phyloP scores from a whole-genome alignment of 495 filamentous ascomycete genomes.

The Penicillium mononematosum region DNA sequence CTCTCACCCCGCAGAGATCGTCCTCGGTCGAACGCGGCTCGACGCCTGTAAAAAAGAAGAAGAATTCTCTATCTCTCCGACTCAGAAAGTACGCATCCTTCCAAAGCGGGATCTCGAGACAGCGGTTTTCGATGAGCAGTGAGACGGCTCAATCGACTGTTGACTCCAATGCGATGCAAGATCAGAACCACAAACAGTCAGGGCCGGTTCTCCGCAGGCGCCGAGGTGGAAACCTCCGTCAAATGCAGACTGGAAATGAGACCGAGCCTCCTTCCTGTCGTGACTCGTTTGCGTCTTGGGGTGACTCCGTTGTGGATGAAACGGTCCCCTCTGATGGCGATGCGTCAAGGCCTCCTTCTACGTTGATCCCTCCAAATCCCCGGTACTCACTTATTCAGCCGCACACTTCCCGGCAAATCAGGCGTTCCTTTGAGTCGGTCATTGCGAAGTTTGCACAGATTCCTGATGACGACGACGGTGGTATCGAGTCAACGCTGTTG shows the following conservation, averaged over 20 bases:
- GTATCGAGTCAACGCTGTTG: slow-evolving; percentile 83
- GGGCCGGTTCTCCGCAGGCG: slow-evolving; percentile 70
- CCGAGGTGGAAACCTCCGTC: slow-evolving; percentile 86
- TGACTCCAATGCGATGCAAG: slow-evolving; percentile 35
- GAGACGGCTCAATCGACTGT: slow-evolving; percentile 56
- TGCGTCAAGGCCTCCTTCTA: slow-evolving; percentile 33
- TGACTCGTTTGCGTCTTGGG: slow-evolving; percentile 67
- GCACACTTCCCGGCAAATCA: slow-evolving; percentile 71
- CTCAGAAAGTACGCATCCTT: slow-evolving; percentile 69
- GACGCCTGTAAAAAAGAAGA: slow-evolving; percentile 25
- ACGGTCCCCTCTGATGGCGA: slow-evolving; percentile 24
- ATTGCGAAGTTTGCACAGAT: slow-evolving; percentile 85
- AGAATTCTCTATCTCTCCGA: slow-evolving; percentile 36
- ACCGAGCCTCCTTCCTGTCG: slow-evolving; percentile 60
- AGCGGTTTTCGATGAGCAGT: slow-evolving; percentile 57
- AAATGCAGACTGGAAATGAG: slow-evolving; percentile 71
- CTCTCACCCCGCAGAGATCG: slow-evolving; percentile 30
- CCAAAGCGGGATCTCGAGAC: slow-evolving; percentile 65
- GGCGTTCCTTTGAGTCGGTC: slow-evolving; percentile 86
- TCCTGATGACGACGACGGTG: slow-evolving; percentile 91
- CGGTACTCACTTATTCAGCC: slow-evolving; percentile 67
- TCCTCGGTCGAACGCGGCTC: slow-evolving; percentile 35
- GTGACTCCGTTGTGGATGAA: slow-evolving; percentile 59
- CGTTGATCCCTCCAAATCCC: slow-evolving; percentile 42
- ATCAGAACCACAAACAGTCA: slow-evolving; percentile 36